phyloP scores from a whole-genome alignment of 768 basidiomycete species.

The Lactarius sanguifluus region DNA sequence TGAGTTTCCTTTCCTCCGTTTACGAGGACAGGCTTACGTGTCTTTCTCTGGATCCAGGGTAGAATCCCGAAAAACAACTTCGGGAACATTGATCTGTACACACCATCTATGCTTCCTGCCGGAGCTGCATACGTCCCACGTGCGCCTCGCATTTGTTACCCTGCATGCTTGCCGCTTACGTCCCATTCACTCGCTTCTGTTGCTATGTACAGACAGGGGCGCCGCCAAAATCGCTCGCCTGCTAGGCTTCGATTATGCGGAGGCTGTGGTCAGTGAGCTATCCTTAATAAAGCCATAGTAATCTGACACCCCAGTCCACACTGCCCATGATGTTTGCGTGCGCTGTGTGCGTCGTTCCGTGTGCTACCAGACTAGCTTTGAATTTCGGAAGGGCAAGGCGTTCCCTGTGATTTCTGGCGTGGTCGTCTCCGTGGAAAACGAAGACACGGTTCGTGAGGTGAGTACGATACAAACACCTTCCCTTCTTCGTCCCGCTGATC shows the following conservation, averaged over 20 bases:
- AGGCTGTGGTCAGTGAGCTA: constrained; percentile 79
- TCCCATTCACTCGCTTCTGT: background rate
- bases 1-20: constrained; percentile 12
- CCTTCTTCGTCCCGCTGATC: background rate
- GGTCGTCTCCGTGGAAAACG: constrained; percentile 82
- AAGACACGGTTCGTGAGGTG: constrained; percentile 73
- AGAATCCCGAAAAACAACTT: constrained; percentile 93
- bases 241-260: constrained; percentile 87
- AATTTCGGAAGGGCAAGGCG: constrained; percentile 91
- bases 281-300: background rate
- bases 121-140: constrained; percentile 91
- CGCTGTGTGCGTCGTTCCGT: background rate
- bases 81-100: constrained; percentile 96
- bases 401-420: constrained; percentile 83
- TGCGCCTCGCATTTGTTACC: constrained; percentile 41
- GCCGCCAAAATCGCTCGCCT: constrained; percentile 85
- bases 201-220: constrained; percentile 52
- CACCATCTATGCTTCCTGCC: constrained; percentile 87
- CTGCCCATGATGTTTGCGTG: background rate
- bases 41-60: constrained; percentile 53
- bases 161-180: background rate
- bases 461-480: background rate
- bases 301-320: background rate
- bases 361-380: constrained; percentile 77
- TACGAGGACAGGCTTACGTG: constrained; percentile 1